phyloP scores from a whole-genome alignment of 441 rosid species.

The Pelargonium cotyledonis region DNA sequence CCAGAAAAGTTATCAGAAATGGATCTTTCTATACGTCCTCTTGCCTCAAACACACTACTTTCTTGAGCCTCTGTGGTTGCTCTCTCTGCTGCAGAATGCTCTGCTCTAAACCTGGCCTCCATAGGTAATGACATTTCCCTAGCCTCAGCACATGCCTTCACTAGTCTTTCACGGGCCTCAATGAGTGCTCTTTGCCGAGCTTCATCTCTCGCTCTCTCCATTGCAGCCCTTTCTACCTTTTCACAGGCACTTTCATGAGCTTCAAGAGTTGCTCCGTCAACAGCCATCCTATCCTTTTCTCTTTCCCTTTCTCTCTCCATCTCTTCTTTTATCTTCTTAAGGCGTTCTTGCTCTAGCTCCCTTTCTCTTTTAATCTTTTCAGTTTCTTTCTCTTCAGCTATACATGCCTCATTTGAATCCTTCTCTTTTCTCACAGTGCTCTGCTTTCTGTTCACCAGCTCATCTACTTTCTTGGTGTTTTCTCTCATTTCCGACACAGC shows the following conservation, averaged over 20 bases:
- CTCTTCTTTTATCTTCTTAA: constrained; percentile 61
- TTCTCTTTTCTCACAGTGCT: constrained; percentile 35
- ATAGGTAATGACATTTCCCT: constrained; percentile 9
- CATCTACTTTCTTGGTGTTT: constrained; percentile 26
- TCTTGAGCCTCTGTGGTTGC: constrained; percentile 84
- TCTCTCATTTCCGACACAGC: constrained; percentile 25
- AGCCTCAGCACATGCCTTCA: constrained; percentile 44
- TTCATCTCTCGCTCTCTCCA: constrained; percentile 52
- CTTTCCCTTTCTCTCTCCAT: constrained; percentile 88
- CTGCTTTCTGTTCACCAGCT: constrained; percentile 25
- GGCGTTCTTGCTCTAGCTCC: constrained; percentile 51
- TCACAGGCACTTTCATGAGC: constrained; percentile 51
- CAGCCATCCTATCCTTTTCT: constrained; percentile 90
- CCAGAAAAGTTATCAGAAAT: constrained; percentile 53
- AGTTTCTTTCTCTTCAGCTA: constrained; percentile 41
- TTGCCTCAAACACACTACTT: constrained; percentile 58
- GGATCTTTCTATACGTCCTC: constrained; percentile 57
- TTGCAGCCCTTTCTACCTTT: constrained; percentile 55
- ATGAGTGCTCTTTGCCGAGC: constrained; percentile 56
- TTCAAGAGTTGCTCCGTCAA: constrained; percentile 51
- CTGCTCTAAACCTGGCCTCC: constrained; percentile 67
- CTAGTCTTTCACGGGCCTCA: constrained; percentile 84
- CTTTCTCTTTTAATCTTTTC: constrained; percentile 56
- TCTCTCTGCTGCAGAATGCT: constrained; percentile 84
- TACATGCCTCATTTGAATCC: constrained; percentile 22